These are phyloP conservation scores for Chaetoceros muelleri DNA, from an alignment of 108 stramenopile genomes.

Conservation along the genomic window DNA sequence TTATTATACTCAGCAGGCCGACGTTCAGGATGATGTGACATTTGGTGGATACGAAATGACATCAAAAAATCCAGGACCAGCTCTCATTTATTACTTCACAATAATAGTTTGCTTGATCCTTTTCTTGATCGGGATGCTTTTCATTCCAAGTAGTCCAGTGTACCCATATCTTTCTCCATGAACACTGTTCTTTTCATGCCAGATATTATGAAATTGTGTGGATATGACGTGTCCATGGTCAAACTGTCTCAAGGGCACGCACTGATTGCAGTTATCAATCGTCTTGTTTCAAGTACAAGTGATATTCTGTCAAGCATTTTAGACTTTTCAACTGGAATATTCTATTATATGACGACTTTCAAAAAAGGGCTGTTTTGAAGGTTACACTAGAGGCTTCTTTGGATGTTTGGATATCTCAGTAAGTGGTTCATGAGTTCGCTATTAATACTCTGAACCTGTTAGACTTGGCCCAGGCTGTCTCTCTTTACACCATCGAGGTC, in stretches of 20 bases:
- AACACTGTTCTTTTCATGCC: neutral
- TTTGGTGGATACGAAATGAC: too few relatives aligned
- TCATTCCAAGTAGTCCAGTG: too few relatives aligned
- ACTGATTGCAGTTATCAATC: neutral
- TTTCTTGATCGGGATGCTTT: too few relatives aligned
- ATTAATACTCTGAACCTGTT: too few relatives aligned
- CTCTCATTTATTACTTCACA: too few relatives aligned
- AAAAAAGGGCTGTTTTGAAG: neutral
- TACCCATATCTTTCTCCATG: neutral
- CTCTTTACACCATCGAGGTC: neutral
- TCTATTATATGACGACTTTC: neutral
- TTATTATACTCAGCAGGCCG: too few relatives aligned
- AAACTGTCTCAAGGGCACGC: neutral
- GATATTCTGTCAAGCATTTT: neutral
- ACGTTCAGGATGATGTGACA: too few relatives aligned
- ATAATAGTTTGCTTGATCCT: too few relatives aligned
- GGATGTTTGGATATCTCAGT: too few relatives aligned
- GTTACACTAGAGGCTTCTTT: neutral
- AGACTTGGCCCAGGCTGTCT: neutral
- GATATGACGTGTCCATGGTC: neutral
- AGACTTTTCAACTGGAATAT: neutral
- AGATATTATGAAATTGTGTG: neutral
- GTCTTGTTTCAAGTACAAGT: neutral
- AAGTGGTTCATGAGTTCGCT: too few relatives aligned
- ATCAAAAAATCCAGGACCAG: too few relatives aligned